phyloP scores from a whole-genome alignment of 2,329 filamentous ascomycete genomes.

The Fusarium sarcochroum region DNA sequence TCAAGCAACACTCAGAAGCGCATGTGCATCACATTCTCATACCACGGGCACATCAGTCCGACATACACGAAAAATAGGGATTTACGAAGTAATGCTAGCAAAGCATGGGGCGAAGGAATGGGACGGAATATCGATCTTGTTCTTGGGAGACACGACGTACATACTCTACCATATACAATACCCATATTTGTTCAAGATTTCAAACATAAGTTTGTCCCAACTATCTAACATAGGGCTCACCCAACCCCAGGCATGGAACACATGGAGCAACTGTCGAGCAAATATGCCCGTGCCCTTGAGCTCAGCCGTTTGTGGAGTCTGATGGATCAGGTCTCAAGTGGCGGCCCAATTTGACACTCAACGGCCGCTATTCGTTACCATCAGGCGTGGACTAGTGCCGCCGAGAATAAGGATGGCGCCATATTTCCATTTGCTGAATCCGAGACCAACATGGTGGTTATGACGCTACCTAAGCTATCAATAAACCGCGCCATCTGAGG shows the following conservation, averaged over 20 bases:
- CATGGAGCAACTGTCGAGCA: not conserved
- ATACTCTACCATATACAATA: constrained; percentile 43
- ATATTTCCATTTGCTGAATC: constrained; percentile 1
- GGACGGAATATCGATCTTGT: constrained; percentile 24
- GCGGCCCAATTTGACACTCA: constrained; percentile 23
- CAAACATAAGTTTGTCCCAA: not conserved
- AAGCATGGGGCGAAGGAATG: constrained; percentile 10
- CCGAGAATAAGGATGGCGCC: constrained; percentile 13
- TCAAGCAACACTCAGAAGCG: constrained; percentile 15
- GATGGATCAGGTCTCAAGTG: constrained; percentile 7
- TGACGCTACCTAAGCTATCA: constrained; percentile 1
- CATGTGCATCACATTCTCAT: constrained; percentile 23
- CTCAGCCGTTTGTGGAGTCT: constrained; percentile 10
- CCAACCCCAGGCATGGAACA: not conserved
- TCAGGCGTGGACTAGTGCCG: constrained; percentile 5
- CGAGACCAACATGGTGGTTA: not conserved
- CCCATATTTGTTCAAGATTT: constrained; percentile 40
- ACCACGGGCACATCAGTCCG: constrained; percentile 21
- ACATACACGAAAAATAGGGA: constrained; percentile 35
- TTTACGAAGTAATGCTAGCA: constrained; percentile 42
- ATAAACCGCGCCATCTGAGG: not conserved
- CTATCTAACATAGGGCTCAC: not conserved
- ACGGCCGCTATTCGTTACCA: constrained; percentile 33
- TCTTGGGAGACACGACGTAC: constrained; percentile 23
- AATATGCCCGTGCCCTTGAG: not conserved